Conservation (phyloP, 164 flowering plant species). For the Chimonanthus praecox region DNA sequence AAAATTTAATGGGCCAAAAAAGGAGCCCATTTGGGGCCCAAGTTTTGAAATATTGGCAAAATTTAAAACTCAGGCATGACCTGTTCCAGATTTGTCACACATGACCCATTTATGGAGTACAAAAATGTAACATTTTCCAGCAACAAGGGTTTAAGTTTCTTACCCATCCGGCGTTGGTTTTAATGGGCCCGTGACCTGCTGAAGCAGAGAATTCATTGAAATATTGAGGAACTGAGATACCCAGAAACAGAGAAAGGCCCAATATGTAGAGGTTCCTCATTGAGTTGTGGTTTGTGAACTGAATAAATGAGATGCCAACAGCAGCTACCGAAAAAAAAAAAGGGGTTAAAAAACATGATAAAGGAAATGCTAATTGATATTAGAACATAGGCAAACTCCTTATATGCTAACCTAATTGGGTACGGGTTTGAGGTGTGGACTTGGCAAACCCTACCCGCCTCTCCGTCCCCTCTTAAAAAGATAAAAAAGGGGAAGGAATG, state of each 20-base stretch:
- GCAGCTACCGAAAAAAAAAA: constrained; percentile 50
- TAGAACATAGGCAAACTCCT: background rate
- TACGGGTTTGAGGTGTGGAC: too few species aligned
- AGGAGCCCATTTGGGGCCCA: too few species aligned
- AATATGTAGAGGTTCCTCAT: constrained; percentile 74
- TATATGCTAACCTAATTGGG: too few species aligned
- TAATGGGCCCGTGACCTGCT: constrained; percentile 68
- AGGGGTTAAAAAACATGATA: background rate
- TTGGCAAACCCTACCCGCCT: too few species aligned
- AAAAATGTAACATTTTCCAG: too few species aligned
- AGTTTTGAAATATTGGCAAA: background rate
- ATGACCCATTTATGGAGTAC: too few species aligned
- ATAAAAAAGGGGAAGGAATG: too few species aligned
- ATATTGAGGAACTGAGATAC: constrained; percentile 82
- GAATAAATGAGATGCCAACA: constrained; percentile 71
- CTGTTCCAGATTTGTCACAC: too few species aligned
- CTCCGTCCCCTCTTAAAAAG: too few species aligned
- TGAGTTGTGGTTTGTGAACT: constrained; percentile 76
- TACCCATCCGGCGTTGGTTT: constrained; percentile 81
- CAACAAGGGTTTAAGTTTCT: constrained; percentile 13
- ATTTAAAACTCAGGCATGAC: too few species aligned
- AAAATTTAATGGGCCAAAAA: too few species aligned
- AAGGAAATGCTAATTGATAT: background rate
- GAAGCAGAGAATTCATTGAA: constrained; percentile 40
- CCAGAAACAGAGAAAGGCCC: constrained; percentile 80